Percentiles rank a stretch among this genome's conserved stretches.
Conservation (phyloP, 352 stramenopile species). For the Globisporangium splendens region DNA sequence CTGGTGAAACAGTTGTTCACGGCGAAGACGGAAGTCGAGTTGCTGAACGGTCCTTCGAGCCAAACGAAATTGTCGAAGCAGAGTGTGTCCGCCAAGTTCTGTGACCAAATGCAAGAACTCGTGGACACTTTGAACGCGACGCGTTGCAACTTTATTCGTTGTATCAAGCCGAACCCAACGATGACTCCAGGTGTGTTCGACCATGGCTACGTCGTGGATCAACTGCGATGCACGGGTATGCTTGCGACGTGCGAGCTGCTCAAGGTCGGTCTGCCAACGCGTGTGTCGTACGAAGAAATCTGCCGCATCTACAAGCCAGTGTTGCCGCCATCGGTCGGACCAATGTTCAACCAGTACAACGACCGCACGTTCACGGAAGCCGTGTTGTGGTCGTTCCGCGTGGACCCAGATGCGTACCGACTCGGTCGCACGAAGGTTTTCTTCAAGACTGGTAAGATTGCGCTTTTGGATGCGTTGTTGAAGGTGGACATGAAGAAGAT, state of each 20-base stretch:
- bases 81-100: conserved; percentile 84
- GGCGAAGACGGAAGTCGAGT: conserved; percentile 46
- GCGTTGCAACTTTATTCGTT: conserved; percentile 87
- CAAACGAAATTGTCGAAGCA: conserved; percentile 33
- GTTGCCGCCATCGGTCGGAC: conserved; percentile 62
- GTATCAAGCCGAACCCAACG: conserved; percentile 89
- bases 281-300: conserved; percentile 89
- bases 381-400: conserved; percentile 89
- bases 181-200: conserved; percentile 85
- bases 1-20: conserved; percentile 86
- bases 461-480: conserved; percentile 80
- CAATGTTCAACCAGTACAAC: conserved; percentile 83
- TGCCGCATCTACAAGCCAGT: conserved; percentile 85
- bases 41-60: conserved; percentile 30
- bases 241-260: conserved; percentile 89
- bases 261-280: conserved; percentile 88
- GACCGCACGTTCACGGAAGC: conserved; percentile 85
- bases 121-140: conserved; percentile 84
- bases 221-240: conserved; percentile 89
- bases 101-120: conserved; percentile 83
- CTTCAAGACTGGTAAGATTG: conserved; percentile 91
- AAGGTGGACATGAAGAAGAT: conserved; percentile 91
- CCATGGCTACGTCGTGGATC: conserved; percentile 84
- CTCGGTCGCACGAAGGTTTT: conserved; percentile 89
- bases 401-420: conserved; percentile 82